Base-by-base conservation (phyloP, 2,329 filamentous ascomycete genomes). In the Aspergillus sp. region DNA sequence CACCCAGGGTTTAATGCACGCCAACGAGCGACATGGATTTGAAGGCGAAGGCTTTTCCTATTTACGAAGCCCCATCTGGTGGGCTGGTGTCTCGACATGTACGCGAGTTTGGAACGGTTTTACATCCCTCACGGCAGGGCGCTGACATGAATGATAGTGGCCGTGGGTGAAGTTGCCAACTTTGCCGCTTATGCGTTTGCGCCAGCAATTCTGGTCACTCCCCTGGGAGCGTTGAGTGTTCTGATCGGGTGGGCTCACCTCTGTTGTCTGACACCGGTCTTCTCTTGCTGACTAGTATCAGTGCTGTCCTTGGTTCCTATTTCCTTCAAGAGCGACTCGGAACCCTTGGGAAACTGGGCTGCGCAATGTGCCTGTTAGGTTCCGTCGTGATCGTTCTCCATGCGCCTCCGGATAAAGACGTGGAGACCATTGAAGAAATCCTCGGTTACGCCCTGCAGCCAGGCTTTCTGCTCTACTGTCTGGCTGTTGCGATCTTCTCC, bases 151-250 rank as follows among this genome's bases (percentile, higher is more conserved):
- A 52, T 41, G 16, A 46, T 53, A 95, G 90, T 99, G 83, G 88
- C 91, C 55, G 76, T 95, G 42, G 94, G 94, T 67, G 94, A 99
- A 76, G 79, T 96, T 53, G 95, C 91, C 76, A 99, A 99, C 74
- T 99, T 99, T 70, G 92, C 92, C 47, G 94, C 94, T 56, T 99
- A 99, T 71, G 94, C 94, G 7, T 99, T 97, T 74, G 94, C 94
- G 60, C 94, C 94, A 38, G 95, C 94, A n/a, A 99, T 99, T 73
- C 82, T 99, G 49, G 94, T 99, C 38, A 99, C 94, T 4, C 94
- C 94, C 22, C 79, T 99, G 20, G 94, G 94, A 56, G 94, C 94
- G 51, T 81, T 99, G 57, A 94, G 90, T 68, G 95, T 99, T 52
- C 79, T 99, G 60, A 96, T 99, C 66, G 94, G 83, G 80, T 82